Conservation (phyloP, 2,329 filamentous ascomycete species). For the Pezicula neosporulosa region DNA sequence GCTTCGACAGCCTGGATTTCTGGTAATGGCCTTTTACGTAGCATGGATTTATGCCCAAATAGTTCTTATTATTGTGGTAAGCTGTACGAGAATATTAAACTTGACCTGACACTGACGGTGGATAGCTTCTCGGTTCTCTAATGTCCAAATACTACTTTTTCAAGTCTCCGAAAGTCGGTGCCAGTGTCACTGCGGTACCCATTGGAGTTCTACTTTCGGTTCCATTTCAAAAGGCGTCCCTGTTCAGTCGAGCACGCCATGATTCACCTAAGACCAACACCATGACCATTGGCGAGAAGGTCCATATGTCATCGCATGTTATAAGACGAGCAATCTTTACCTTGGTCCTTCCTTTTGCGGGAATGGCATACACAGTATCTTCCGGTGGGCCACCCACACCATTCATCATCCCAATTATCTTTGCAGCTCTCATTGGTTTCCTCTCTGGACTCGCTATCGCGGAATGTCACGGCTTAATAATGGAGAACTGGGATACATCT, state of each 20-base stretch:
- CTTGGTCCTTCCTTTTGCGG: slow-evolving; percentile 61
- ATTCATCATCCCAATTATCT: slow-evolving; percentile 60
- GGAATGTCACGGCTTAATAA: slow-evolving; percentile 73
- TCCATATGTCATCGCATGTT: slow-evolving; percentile 71
- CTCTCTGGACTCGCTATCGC: slow-evolving; percentile 70
- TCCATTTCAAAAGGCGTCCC: slow-evolving; percentile 69
- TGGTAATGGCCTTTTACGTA: slow-evolving; percentile 68
- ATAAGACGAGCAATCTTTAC: slow-evolving; percentile 66
- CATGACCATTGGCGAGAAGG: slow-evolving; percentile 60
- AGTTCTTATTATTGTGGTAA: slow-evolving; percentile 66
- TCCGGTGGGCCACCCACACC: slow-evolving; percentile 59
- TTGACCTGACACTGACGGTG: slow-evolving; percentile 11
- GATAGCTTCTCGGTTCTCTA: slow-evolving; percentile 63
- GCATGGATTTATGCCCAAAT: slow-evolving; percentile 78
- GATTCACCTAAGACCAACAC: slow-evolving; percentile 58
- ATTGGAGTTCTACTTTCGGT: slow-evolving; percentile 67
- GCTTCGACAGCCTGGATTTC: slow-evolving; percentile 70
- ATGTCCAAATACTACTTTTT: slow-evolving; percentile 65
- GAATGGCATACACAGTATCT: slow-evolving; percentile 63
- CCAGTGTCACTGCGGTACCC: slow-evolving; percentile 62
- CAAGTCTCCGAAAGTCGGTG: slow-evolving; percentile 61
- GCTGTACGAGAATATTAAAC: slow-evolving; percentile 15
- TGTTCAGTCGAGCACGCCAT: slow-evolving; percentile 63
- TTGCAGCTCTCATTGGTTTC: slow-evolving; percentile 66
- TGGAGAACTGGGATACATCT: slow-evolving; percentile 80